Percentiles rank a stretch among this genome's conserved stretches.
Conservation (phyloP, 306 rosid species). For the Citrullus amarus region DNA sequence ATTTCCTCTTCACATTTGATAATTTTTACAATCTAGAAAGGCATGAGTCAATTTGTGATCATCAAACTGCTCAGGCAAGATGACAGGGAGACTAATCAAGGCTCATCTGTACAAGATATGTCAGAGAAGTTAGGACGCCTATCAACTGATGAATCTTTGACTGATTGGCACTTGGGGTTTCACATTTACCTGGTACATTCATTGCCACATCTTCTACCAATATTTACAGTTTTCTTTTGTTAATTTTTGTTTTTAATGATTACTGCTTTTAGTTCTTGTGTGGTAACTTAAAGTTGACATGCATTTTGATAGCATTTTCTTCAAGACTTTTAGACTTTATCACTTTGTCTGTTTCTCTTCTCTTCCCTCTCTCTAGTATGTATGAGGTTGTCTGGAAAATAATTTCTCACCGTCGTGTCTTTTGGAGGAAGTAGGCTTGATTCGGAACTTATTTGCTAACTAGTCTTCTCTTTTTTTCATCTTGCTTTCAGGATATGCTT, state of each 20-base stretch:
- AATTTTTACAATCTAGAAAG: conserved; percentile 9
- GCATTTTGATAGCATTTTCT: neutral
- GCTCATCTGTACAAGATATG: conserved; percentile 42
- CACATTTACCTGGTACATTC: conserved; percentile 63
- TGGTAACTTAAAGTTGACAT: neutral
- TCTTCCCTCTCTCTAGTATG: too few relatives aligned
- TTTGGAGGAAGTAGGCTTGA: neutral
- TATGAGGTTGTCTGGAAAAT: too few relatives aligned
- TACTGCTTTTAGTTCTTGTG: neutral
- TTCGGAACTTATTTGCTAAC: neutral
- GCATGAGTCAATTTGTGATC: conserved; percentile 13
- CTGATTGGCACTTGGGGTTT: conserved; percentile 98
- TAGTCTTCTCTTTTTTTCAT: neutral
- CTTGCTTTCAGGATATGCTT: conserved; percentile 71
- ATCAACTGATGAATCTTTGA: conserved; percentile 54
- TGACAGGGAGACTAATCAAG: conserved; percentile 51
- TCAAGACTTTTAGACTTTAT: too few relatives aligned
- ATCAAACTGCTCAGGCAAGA: conserved; percentile 64
- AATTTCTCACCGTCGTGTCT: neutral
- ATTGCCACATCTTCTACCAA: neutral
- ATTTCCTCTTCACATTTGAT: neutral
- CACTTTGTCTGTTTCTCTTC: too few relatives aligned
- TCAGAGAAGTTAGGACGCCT: conserved; percentile 61
- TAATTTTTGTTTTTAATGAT: neutral
- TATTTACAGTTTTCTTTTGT: neutral